Percentiles rank a stretch among this genome's conserved stretches.
Evolutionary conservation across 805 yeast species (phyloP).

Genomic region (Yarrowia sp.): DNA sequence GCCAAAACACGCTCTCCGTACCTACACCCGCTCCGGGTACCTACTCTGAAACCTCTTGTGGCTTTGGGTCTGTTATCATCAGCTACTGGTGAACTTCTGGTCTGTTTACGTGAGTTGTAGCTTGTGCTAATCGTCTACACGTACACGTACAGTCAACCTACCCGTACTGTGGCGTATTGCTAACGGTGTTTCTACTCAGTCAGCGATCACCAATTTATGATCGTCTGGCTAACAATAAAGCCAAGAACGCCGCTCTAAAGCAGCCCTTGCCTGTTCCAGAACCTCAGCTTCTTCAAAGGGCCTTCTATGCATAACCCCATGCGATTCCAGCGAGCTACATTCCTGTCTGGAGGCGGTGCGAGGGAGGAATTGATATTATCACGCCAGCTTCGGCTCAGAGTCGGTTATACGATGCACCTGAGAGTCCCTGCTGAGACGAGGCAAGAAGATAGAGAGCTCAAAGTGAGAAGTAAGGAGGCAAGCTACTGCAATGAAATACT

Average conservation of each 20-base stretch:
- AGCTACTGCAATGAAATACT: too few relatives aligned
- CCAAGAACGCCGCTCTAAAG: neutral
- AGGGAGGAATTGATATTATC: neutral
- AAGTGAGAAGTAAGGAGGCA: too few relatives aligned
- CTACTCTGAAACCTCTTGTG: neutral
- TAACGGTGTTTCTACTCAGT: too few relatives aligned
- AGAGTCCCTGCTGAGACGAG: neutral
- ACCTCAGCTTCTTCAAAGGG: neutral
- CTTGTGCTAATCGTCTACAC: too few relatives aligned
- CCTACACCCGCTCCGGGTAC: conserved; percentile 8
- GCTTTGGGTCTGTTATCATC: too few relatives aligned
- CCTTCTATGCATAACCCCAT: neutral
- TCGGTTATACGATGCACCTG: neutral
- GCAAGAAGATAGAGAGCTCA: too few relatives aligned
- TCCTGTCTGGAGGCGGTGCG: neutral
- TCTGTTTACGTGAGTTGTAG: too few relatives aligned
- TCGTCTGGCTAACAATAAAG: neutral
- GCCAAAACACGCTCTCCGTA: neutral
- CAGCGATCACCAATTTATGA: neutral
- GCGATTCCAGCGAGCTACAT: neutral
- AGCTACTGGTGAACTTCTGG: too few relatives aligned
- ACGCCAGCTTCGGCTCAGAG: neutral
- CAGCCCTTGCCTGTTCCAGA: neutral
- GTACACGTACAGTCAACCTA: too few relatives aligned
- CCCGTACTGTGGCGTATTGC: too few relatives aligned